Conservation (phyloP, 2,329 filamentous ascomycete genomes). For the Orbilia quercus region DNA sequence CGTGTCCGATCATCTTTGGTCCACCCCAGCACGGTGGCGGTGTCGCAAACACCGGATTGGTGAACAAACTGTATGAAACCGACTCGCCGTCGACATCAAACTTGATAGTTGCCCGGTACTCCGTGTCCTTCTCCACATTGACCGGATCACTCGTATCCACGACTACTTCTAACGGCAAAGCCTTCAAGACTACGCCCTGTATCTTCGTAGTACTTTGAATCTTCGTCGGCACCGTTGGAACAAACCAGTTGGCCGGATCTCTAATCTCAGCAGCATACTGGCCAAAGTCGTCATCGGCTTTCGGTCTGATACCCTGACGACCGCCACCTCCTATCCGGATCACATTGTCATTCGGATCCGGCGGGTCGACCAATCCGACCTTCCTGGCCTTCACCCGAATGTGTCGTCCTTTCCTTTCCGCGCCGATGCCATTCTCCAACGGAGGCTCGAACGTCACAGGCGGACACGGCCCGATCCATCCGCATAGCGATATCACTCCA, state of each 20-base stretch:
- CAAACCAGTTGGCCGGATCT: slow-evolving; percentile 29
- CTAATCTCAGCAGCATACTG: slow-evolving; percentile 15
- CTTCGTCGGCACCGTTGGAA: slow-evolving; percentile 9
- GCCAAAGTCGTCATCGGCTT: slow-evolving; percentile 23
- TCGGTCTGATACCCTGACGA: slow-evolving; percentile 13
- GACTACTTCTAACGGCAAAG: slow-evolving; percentile 28
- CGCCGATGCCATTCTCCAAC: slow-evolving; percentile 8
- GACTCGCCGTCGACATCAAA: slow-evolving; percentile 24
- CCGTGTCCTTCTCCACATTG: slow-evolving; percentile 20
- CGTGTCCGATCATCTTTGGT: not conserved
- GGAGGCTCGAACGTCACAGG: slow-evolving; percentile 29
- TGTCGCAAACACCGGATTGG: slow-evolving; percentile 41
- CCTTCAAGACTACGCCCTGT: slow-evolving; percentile 18
- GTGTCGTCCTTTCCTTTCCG: slow-evolving; percentile 20
- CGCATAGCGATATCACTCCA: slow-evolving; percentile 33
- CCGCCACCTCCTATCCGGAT: slow-evolving; percentile 22
- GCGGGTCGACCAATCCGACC: slow-evolving; percentile 30
- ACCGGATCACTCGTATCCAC: slow-evolving; percentile 28
- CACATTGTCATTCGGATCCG: slow-evolving; percentile 38
- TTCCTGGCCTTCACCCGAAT: slow-evolving; percentile 28
- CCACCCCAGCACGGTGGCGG: slow-evolving; percentile 22
- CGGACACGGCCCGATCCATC: slow-evolving; percentile 48
- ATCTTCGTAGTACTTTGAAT: not conserved
- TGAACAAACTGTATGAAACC: slow-evolving; percentile 38
- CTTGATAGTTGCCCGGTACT: slow-evolving; percentile 48